Conservation (phyloP, 306 rosid species). For the Hippophae rhamnoides region DNA sequence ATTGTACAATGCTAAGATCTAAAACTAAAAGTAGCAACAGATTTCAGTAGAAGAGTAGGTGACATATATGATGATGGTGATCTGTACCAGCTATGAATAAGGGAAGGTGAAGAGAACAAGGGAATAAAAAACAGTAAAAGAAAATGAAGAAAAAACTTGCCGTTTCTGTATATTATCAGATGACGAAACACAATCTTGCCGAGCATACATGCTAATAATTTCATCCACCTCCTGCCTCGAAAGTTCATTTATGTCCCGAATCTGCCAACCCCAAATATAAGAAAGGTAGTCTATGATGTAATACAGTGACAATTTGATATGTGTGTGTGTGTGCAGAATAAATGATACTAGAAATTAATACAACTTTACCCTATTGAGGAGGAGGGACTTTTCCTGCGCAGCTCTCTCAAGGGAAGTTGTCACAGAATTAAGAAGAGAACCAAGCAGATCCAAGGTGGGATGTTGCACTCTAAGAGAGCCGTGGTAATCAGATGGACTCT, state of each 20-base stretch:
- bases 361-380: constrained; percentile 60
- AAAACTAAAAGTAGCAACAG: no score
- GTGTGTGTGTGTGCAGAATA: background rate
- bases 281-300: background rate
- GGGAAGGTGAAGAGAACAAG: background rate
- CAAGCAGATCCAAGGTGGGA: constrained; percentile 63
- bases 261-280: constrained; percentile 29
- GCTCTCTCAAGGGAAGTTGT: constrained; percentile 78
- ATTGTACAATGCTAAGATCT: no score
- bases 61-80: no score
- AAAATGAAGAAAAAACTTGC: constrained; percentile 15
- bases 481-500: constrained; percentile 36
- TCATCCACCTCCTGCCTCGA: constrained; percentile 94
- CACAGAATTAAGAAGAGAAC: constrained; percentile 54
- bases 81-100: background rate
- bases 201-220: constrained; percentile 58
- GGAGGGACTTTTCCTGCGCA: constrained; percentile 66
- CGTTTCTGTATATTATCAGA: constrained; percentile 84
- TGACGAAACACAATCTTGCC: constrained; percentile 44
- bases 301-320: background rate
- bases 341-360: constrained; percentile 6
- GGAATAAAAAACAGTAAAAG: background rate
- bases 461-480: constrained; percentile 49
- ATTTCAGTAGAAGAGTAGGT: no score
- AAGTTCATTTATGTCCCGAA: constrained; percentile 79